Base-by-base conservation (phyloP, 768 basidiomycete species). In the Mycena venus region DNA sequence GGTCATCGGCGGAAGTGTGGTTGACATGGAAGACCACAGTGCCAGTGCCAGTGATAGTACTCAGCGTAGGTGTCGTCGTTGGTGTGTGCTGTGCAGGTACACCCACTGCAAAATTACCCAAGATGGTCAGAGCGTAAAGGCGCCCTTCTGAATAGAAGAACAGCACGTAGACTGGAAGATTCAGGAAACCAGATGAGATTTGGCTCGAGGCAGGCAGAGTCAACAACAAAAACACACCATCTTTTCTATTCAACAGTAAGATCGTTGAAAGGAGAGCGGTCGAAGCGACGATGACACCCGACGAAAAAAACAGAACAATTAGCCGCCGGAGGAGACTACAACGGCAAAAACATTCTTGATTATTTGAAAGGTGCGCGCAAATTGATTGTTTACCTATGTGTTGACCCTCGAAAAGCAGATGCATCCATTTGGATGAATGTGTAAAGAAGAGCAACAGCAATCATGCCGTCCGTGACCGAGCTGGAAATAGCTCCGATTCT, bases 401-500 rank as follows among this genome's bases (percentile, higher is more conserved):
- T 66, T 19, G 64, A 66, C 12, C 2, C 64, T 25, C 51, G 29
- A 25, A 55, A 34, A 1, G 51, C 49, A 27, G 51, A 53, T 25
- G 21, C 29, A 14, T 66, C 34, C 64, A 66, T 27, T 9, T 32
- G 49, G n/a, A 53, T 53, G 47, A 66, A 55, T 15, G 34, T 66
- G 49, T 66, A 11, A 21, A 66, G 32, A 19, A 66, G 64, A 32
- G 51, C 51, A 38, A 51, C 31, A 25, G 64, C 64, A 55, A 66
- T 66, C 31, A 66, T 51, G 9, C 31, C 27, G 64, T 66, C 64
- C 49, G 64, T 66, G 4, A 19, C 64, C 2, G 64, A 32, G 38
- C 49, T 51, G 53, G 51, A 34, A 27, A 66, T 66, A 19, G 64
- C 64, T 2, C 51, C 64, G 34, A 66, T 51, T 53, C 64, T 66